Evolutionary conservation across 2,329 filamentous ascomycete genomes (phyloP).

Genomic region (Pyrenophora tritici-repentis): DNA sequence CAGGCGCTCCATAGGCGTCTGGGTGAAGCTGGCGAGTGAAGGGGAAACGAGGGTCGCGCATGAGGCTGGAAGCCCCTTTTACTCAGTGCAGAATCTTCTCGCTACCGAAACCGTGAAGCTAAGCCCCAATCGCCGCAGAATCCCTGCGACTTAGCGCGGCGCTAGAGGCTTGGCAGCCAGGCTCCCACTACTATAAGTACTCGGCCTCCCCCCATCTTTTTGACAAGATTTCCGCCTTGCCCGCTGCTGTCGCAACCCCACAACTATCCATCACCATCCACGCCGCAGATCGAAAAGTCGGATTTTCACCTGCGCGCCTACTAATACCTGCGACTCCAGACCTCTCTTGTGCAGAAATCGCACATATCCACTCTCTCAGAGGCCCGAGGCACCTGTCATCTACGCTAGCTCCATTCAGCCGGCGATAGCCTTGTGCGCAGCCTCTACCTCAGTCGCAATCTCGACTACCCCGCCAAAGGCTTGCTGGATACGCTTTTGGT

Average conservation of each 20-base stretch:
- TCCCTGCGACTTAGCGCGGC: constrained; percentile 17
- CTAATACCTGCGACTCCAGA: constrained; percentile 36
- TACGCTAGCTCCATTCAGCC: constrained; percentile 39
- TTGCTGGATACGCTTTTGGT: constrained; percentile 52
- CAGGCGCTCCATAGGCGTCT: constrained; percentile 3
- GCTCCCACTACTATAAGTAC: constrained; percentile 29
- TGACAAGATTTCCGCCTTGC: constrained; percentile 36
- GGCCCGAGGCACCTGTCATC: constrained; percentile 31
- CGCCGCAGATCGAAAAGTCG: constrained; percentile 35
- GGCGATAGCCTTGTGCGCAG: constrained; percentile 36
- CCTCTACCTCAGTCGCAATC: constrained; percentile 32
- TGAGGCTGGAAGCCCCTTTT: constrained; percentile 32
- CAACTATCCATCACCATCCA: constrained; percentile 30
- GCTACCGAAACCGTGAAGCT: constrained; percentile 31
- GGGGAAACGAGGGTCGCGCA: constrained; percentile 20
- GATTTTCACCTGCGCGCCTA: constrained; percentile 38
- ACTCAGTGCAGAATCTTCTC: constrained; percentile 31
- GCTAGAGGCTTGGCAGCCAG: constrained; percentile 14
- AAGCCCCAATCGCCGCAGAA: constrained; percentile 13
- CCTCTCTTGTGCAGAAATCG: constrained; percentile 27
- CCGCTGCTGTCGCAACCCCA: constrained; percentile 34
- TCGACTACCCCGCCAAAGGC: constrained; percentile 43
- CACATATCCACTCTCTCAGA: constrained; percentile 41
- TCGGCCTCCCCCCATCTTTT: constrained; percentile 30
- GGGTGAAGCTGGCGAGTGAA: constrained; percentile 18